Conservation (phyloP, 352 stramenopile genomes). For the Synura sp. region DNA sequence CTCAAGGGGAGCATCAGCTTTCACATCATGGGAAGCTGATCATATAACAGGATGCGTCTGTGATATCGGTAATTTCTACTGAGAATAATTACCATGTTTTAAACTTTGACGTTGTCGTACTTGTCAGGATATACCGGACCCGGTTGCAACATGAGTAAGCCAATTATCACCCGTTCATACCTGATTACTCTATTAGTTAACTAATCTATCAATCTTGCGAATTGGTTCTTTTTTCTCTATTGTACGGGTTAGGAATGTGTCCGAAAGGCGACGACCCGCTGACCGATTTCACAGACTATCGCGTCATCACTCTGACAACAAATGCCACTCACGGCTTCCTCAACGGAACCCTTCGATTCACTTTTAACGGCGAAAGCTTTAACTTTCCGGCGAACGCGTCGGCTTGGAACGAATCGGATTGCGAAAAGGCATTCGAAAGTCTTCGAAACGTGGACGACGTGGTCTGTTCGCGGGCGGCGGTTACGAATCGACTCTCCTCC, state of each 20-base stretch:
- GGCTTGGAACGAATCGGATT: constrained; percentile 17
- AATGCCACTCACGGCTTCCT: constrained; percentile 46
- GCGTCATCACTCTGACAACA: constrained; percentile 61
- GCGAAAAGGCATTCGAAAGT: constrained; percentile 45
- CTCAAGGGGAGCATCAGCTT: not conserved
- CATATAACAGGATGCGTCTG: constrained; percentile 7
- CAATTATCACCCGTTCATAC: not conserved
- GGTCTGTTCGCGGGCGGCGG: constrained; percentile 4
- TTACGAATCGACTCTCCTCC: not conserved
- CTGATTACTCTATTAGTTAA: not conserved
- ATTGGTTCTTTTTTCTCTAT: too few species aligned
- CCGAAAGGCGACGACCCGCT: constrained; percentile 74
- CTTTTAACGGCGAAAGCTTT: constrained; percentile 48
- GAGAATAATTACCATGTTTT: not conserved
- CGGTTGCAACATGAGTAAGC: not conserved
- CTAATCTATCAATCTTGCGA: too few species aligned
- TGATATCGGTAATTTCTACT: not conserved
- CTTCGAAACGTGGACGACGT: constrained; percentile 48
- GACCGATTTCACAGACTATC: constrained; percentile 60
- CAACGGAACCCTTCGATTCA: constrained; percentile 47
- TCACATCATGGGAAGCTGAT: not conserved
- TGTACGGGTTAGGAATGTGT: constrained; percentile 65
- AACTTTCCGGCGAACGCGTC: not conserved
- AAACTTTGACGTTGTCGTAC: not conserved
- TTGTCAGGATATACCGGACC: not conserved